Conservation (phyloP, 176 grass and related monocot species). For the Carex cristatella region DNA sequence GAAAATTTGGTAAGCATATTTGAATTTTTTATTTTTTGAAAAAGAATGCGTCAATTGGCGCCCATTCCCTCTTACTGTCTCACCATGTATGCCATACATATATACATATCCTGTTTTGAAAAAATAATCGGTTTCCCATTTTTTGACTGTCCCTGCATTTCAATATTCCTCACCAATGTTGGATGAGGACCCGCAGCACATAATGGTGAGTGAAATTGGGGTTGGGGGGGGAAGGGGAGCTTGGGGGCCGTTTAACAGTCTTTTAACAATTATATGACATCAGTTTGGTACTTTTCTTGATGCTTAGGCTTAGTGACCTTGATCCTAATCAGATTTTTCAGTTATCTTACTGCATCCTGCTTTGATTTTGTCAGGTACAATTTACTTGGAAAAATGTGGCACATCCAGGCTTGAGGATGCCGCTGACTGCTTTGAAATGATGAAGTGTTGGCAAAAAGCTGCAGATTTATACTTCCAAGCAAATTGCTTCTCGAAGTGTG, state of each 20-base stretch:
- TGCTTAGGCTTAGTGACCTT: not conserved
- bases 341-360: not conserved
- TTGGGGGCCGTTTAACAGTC: too few relatives aligned
- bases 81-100: not conserved
- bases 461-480: conserved; percentile 59
- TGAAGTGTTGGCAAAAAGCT: conserved; percentile 43
- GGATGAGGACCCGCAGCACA: not conserved
- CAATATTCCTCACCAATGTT: too few relatives aligned
- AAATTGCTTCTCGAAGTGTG: conserved; percentile 54
- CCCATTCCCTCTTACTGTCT: too few relatives aligned
- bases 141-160: not conserved
- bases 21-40: not conserved
- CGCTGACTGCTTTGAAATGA: conserved; percentile 48
- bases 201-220: not conserved
- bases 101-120: not conserved
- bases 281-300: not conserved
- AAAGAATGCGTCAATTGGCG: not conserved
- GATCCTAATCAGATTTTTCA: not conserved
- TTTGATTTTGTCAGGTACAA: conserved; percentile 34
- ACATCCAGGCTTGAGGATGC: conserved; percentile 60
- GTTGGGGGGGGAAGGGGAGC: too few relatives aligned
- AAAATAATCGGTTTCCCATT: not conserved
- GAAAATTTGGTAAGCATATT: not conserved
- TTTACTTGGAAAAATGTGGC: conserved; percentile 70
- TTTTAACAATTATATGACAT: not conserved